Conservation (phyloP, 306 rosid genomes). For the Trifolium pratense region DNA sequence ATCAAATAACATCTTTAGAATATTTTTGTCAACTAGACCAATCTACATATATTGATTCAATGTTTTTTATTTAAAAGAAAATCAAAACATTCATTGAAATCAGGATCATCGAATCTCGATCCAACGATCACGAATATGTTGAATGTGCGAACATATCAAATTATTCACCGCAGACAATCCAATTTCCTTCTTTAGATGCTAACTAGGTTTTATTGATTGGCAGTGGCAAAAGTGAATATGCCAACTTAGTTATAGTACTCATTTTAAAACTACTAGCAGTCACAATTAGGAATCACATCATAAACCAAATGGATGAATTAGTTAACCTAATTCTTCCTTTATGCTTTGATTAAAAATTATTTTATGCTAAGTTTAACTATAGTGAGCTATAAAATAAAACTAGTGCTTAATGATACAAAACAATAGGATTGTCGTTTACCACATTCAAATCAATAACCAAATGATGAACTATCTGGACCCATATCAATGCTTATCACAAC, state of each 20-base stretch:
- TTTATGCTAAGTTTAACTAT: conserved; percentile 11
- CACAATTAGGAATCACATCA: conserved; percentile 33
- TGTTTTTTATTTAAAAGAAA: no score
- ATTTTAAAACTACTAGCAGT: conserved; percentile 31
- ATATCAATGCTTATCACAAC: conserved; percentile 9
- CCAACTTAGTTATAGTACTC: conserved; percentile 13
- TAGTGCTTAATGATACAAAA: background rate
- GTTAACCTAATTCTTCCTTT: conserved; percentile 44
- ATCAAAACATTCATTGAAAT: no score
- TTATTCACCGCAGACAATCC: no score
- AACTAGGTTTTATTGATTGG: conserved; percentile 23
- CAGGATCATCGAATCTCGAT: no score
- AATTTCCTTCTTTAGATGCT: conserved; percentile 33
- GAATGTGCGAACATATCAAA: no score
- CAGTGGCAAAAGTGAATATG: conserved; percentile 15
- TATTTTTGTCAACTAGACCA: no score
- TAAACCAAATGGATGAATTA: conserved; percentile 38
- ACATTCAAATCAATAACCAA: conserved; percentile 31
- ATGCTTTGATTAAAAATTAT: background rate
- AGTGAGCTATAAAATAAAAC: background rate
- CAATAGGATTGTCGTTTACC: background rate
- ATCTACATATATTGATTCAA: no score
- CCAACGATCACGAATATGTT: no score
- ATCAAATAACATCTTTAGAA: no score
- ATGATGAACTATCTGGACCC: conserved; percentile 30